Percentiles rank a stretch among this genome's conserved stretches.
Evolutionary conservation across 306 rosid species (phyloP).

Genomic region (Potentilla sterilis): DNA sequence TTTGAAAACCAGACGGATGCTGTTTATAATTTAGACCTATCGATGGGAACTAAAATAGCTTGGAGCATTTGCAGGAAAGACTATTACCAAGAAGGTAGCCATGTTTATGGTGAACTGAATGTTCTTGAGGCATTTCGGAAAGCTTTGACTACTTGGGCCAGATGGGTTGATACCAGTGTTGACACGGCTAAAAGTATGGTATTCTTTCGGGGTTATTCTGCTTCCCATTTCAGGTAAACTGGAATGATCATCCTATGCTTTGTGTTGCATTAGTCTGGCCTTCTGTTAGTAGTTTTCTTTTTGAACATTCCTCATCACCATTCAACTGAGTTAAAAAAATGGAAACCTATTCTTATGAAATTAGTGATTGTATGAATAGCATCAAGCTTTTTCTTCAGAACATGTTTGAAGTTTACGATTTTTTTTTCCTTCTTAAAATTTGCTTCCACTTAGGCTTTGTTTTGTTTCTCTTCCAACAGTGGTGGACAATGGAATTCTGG

Average conservation of each 20-base stretch:
- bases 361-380: not conserved
- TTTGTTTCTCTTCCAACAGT: conserved; percentile 37
- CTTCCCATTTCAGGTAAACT: conserved; percentile 84
- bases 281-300: not conserved
- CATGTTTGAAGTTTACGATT: not conserved
- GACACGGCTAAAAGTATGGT: conserved; percentile 65
- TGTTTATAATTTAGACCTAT: not conserved
- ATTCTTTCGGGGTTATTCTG: conserved; percentile 91
- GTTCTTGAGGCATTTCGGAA: conserved; percentile 90
- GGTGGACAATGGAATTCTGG: conserved; percentile 99
- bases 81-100: conserved; percentile 98
- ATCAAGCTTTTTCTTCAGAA: not conserved
- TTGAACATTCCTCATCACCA: not conserved
- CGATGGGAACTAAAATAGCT: conserved; percentile 16
- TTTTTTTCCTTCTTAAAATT: not conserved
- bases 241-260: not conserved
- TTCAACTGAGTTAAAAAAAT: conserved; percentile 13
- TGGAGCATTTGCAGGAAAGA: conserved; percentile 57
- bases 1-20: not conserved
- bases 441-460: not conserved
- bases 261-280: not conserved
- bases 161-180: conserved; percentile 82
- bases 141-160: conserved; percentile 91
- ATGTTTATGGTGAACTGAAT: conserved; percentile 69
- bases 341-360: not conserved